These are phyloP conservation scores for Scutellaria barbata DNA, from an alignment of 257 asterid species.

Conservation along the genomic window DNA sequence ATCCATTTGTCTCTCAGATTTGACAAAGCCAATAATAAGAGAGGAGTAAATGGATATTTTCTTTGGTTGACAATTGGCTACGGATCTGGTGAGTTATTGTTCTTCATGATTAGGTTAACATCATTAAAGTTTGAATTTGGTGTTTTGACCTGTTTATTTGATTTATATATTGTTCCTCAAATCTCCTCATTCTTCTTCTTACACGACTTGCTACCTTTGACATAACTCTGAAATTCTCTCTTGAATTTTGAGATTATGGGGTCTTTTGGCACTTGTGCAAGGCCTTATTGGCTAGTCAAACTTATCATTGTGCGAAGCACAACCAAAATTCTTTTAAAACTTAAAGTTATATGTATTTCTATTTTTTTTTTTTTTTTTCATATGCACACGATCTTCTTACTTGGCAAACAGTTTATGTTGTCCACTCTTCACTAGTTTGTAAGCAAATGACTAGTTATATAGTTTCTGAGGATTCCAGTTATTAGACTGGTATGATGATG, in stretches of 20 bases:
- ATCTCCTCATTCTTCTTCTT: too few relatives aligned
- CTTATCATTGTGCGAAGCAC: too few relatives aligned
- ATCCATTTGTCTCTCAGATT: constrained; percentile 55
- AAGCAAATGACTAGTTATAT: background rate
- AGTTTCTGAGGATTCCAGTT: background rate
- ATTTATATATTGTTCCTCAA: too few relatives aligned
- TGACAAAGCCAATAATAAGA: constrained; percentile 64
- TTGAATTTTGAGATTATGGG: too few relatives aligned
- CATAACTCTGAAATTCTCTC: background rate
- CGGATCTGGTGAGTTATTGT: constrained; percentile 63
- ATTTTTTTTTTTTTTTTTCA: too few relatives aligned
- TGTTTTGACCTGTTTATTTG: background rate
- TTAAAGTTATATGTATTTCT: too few relatives aligned
- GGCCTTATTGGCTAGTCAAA: too few relatives aligned
- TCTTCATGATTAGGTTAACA: constrained; percentile 11
- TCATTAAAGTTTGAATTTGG: background rate
- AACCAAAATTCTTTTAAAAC: too few relatives aligned
- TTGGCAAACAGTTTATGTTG: background rate
- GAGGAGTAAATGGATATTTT: constrained; percentile 65
- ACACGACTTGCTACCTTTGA: too few relatives aligned
- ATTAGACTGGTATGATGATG: background rate
- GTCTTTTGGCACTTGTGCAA: too few relatives aligned
- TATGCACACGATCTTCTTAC: background rate
- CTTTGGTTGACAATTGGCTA: constrained; percentile 80
- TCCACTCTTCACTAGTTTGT: background rate